Base-by-base conservation (phyloP, 2,329 filamentous ascomycete species). In the Tolypocladium sp. region DNA sequence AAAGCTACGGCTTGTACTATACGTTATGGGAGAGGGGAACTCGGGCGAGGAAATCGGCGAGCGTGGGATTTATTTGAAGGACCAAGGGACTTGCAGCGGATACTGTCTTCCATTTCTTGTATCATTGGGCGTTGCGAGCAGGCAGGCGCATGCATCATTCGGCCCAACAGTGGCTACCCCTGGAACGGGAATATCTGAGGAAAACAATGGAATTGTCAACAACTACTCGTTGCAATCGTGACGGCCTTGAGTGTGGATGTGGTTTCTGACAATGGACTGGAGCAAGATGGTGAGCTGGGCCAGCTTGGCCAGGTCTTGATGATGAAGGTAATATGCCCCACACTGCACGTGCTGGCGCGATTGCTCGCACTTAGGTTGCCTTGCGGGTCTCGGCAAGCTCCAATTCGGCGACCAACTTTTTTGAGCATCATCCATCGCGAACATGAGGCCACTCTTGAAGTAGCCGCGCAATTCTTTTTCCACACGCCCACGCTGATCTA, bases 371-470 rank as follows among this genome's bases (percentile, higher is more conserved):
- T 12, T n/a, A n/a, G n/a, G n/a, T n/a, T 12, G 27, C 27, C 25
- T 44, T 42, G 54, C 54, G 38, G 38, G 54, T 42, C 54, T 33
- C 38, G 54, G 38, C 22, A 42, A 44, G 54, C 54, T 56, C 40
- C 44, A 20, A 30, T 37, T 57, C 56, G 27, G 27, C 56, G 42
- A 51, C 17, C 56, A 51, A 57, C 56, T 57, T 57, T 57, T 57
- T 57, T 57, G 56, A 30, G 30, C 49, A 53, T 53, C 49, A 15
- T 33, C 30, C 30, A 53, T 35, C 49, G 49, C 49, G 49, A 53
- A 53, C 30, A 53, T 53, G 49, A 53, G 49, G 49, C 49, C 49
- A 53, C 30, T 25, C 46, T 38, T 20, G 57, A 40, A 55, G 25
- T 42, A 44, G 30, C 52, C 22, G 35, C 8, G 17, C 17, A 10